Percentiles rank a stretch among this genome's conserved stretches.
Conservation (phyloP, 2,329 filamentous ascomycete species). For the Fusarium lateritium region DNA sequence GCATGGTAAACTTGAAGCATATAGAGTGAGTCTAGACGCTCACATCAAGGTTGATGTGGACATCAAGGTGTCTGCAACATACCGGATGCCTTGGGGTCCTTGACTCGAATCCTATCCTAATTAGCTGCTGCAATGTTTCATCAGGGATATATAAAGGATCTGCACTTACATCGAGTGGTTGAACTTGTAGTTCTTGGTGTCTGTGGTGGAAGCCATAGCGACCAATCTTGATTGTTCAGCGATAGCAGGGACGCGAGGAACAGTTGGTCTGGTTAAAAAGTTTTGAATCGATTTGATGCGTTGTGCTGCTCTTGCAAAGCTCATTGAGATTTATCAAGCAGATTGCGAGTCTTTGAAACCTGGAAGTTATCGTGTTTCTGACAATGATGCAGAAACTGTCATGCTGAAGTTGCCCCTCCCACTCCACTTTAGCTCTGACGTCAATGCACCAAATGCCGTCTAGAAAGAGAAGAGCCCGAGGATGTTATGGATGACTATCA, state of each 20-base stretch:
- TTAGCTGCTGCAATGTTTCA: conserved; percentile 27
- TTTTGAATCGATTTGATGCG: conserved; percentile 47
- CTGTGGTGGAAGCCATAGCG: conserved; percentile 81
- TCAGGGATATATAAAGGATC: background rate
- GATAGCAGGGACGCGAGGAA: conserved; percentile 10
- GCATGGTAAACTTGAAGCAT: background rate
- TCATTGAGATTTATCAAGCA: conserved; percentile 43
- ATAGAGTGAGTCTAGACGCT: conserved; percentile 2
- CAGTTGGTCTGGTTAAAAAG: conserved; percentile 26
- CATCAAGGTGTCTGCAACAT: conserved; percentile 51
- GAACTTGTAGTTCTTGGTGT: conserved; percentile 83
- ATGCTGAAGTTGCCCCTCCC: conserved; percentile 30
- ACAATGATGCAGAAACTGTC: conserved; percentile 12
- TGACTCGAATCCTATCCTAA: conserved; percentile 84
- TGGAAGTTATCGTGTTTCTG: background rate
- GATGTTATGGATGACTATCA: background rate
- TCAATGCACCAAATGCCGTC: conserved; percentile 19
- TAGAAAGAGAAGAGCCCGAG: background rate
- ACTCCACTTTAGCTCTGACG: conserved; percentile 40
- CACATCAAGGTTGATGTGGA: conserved; percentile 14
- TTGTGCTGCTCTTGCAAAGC: conserved; percentile 43
- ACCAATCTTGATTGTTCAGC: conserved; percentile 63
- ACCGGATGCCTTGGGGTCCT: conserved; percentile 89
- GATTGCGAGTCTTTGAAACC: conserved; percentile 10
- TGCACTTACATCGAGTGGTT: conserved; percentile 87